These are phyloP conservation scores for Exophiala alcalophila DNA, from an alignment of 2,329 filamentous ascomycete genomes.

Conservation along the genomic window DNA sequence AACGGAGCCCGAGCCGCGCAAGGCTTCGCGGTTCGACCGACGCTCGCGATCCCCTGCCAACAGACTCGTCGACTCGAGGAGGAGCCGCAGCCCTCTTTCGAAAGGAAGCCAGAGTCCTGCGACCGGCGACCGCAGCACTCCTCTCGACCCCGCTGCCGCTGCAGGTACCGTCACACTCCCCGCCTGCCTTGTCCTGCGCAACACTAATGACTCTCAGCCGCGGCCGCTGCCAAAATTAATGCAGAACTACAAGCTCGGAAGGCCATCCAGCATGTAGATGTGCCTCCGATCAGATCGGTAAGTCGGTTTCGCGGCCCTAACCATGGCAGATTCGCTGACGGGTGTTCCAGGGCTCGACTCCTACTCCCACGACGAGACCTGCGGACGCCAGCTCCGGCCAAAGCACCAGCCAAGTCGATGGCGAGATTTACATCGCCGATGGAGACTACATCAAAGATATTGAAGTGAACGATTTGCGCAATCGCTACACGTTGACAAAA, in stretches of 20 bases:
- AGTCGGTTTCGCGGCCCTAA: constrained; percentile 23
- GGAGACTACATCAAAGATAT: constrained; percentile 99
- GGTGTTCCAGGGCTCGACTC: constrained; percentile 14
- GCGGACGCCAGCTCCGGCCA: constrained; percentile 50
- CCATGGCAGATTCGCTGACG: neutral
- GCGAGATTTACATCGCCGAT: constrained; percentile 90
- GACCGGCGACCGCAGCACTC: constrained; percentile 46
- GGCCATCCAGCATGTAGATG: constrained; percentile 85
- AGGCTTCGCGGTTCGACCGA: constrained; percentile 80
- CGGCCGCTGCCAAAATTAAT: constrained; percentile 84
- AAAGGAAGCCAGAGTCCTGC: constrained; percentile 51
- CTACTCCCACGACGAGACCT: constrained; percentile 46
- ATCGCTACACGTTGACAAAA: constrained; percentile 95
- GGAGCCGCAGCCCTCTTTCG: constrained; percentile 77
- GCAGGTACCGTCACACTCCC: constrained; percentile 59
- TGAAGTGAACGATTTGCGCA: constrained; percentile 95
- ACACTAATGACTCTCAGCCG: constrained; percentile 55
- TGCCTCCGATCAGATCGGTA: constrained; percentile 71
- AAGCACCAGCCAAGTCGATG: constrained; percentile 63
- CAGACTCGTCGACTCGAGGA: constrained; percentile 64
- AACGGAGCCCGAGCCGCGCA: constrained; percentile 75
- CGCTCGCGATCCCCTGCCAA: constrained; percentile 79
- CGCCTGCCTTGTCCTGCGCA: neutral
- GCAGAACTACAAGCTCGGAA: constrained; percentile 81
- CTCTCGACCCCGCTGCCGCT: constrained; percentile 69